These are phyloP conservation scores for Debaryomyces sp. DNA, from an alignment of 1,139 yeast genomes.

Conservation along the genomic window DNA sequence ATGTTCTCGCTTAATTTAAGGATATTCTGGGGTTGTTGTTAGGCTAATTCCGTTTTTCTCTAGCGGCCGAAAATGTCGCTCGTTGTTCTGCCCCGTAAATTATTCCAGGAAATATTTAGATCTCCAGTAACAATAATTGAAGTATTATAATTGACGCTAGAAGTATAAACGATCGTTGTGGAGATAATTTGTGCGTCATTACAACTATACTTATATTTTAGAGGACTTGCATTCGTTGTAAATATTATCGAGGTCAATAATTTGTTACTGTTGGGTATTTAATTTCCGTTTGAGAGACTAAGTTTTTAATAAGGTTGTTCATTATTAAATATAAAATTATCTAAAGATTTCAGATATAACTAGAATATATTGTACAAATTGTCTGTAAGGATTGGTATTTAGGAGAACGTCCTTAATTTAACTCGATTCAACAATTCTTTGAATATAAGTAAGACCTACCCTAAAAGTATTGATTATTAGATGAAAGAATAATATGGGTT, in stretches of 20 bases:
- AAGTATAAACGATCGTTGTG: neutral
- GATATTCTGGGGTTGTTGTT: neutral
- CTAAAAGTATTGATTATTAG: neutral
- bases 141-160: neutral
- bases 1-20: neutral
- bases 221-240: neutral
- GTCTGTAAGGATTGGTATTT: neutral
- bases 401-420: neutral
- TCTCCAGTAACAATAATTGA: neutral
- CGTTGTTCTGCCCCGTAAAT: slow-evolving; percentile 5
- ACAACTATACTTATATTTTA: neutral
- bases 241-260: neutral
- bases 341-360: neutral
- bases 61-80: slow-evolving; percentile 3
- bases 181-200: neutral
- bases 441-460: neutral
- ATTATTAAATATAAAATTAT: neutral
- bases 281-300: neutral
- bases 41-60: neutral
- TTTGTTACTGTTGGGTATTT: neutral
- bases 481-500: slow-evolving; percentile 9
- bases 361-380: neutral
- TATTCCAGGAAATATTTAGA: slow-evolving; percentile 1
- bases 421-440: neutral
- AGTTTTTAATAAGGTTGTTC: neutral